A percentile compares a stretch with the other conserved stretches of the same genome.
These are phyloP conservation scores for Ulota crispa DNA, from an alignment of 225 moss, liverwort and hornwort species.

Conservation along the genomic window DNA sequence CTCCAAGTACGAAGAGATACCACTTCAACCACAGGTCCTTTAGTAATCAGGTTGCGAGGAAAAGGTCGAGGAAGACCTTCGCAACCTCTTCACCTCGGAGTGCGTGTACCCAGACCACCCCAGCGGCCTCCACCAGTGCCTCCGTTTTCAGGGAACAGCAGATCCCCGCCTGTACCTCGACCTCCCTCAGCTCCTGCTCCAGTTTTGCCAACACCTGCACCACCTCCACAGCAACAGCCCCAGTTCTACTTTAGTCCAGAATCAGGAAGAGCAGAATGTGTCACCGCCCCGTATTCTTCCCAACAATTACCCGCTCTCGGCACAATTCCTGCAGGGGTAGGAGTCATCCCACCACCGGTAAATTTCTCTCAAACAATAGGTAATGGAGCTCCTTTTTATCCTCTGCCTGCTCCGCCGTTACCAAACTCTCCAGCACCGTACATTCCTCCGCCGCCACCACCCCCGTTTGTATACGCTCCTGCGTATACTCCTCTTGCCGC, in stretches of 20 bases:
- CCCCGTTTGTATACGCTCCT: slow-evolving; percentile 26
- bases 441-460: slow-evolving; percentile 35
- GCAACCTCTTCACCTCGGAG: slow-evolving; percentile 35
- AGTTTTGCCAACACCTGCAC: slow-evolving; percentile 10
- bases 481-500: neutral
- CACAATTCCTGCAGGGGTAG: neutral
- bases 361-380: neutral
- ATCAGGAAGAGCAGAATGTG: slow-evolving; percentile 2
- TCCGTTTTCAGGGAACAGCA: neutral
- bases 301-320: neutral
- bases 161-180: slow-evolving; percentile 17
- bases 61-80: slow-evolving; percentile 37
- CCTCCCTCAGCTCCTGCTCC: slow-evolving; percentile 1
- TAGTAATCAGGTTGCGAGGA: slow-evolving; percentile 39
- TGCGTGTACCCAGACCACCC: slow-evolving; percentile 4
- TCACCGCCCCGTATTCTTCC: neutral
- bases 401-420: slow-evolving; percentile 34
- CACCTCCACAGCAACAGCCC: slow-evolving; percentile 9
- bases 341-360: slow-evolving; percentile 1
- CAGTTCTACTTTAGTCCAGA: slow-evolving; percentile 9
- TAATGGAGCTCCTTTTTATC: slow-evolving; percentile 14
- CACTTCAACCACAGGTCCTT: slow-evolving; percentile 26
- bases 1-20: slow-evolving; percentile 9
- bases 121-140: neutral
- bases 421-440: slow-evolving; percentile 40